Conservation (phyloP, 345 rosid genomes). For the Eucalyptus polyanthemos region DNA sequence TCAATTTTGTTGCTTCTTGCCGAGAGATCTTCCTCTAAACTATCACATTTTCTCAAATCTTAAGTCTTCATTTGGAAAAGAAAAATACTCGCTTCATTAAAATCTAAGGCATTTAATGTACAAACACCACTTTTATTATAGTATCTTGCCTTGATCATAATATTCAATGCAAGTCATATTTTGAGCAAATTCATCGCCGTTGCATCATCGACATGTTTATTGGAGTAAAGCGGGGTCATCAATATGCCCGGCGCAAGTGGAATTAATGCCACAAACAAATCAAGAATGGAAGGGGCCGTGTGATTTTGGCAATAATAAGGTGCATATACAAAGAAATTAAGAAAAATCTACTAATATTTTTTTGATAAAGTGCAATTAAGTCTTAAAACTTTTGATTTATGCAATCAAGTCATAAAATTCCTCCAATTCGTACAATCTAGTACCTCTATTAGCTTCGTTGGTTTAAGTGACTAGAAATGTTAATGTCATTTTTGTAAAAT, state of each 20-base stretch:
- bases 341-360: neutral
- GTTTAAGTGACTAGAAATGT: neutral
- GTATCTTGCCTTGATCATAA: neutral
- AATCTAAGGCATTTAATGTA: neutral
- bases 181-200: neutral
- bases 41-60: neutral
- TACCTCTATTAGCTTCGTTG: neutral
- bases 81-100: neutral
- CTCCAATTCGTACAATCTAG: neutral
- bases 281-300: neutral
- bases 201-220: neutral
- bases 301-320: neutral
- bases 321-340: neutral
- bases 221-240: neutral
- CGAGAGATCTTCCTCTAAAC: neutral
- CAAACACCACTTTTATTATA: neutral
- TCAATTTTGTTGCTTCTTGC: neutral
- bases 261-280: neutral
- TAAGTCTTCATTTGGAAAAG: neutral
- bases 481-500: neutral
- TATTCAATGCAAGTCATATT: neutral
- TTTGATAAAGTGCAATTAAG: neutral
- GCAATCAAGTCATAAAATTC: neutral
- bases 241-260: neutral
- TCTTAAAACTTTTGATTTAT: neutral